A percentile compares a stretch with the other conserved stretches of the same genome.
These are phyloP conservation scores for Penicillium sp. DNA, from an alignment of 2,329 filamentous ascomycete genomes.

Conservation along the genomic window DNA sequence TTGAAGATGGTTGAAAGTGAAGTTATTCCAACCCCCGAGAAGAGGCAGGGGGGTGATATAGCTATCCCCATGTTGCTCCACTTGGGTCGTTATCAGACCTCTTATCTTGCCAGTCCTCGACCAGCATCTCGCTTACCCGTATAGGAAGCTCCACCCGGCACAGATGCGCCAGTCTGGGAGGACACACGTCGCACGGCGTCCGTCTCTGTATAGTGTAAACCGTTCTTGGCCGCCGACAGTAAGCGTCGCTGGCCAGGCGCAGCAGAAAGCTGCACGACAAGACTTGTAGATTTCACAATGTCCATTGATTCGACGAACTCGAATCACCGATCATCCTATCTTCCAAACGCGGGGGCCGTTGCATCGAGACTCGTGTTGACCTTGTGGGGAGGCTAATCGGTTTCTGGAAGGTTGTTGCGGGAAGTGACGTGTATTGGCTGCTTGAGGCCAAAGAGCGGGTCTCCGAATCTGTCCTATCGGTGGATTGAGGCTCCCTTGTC, in stretches of 20 bases:
- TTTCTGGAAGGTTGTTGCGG: conserved; percentile 20
- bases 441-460: neutral
- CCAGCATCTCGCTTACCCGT: conserved; percentile 15
- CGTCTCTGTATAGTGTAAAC: neutral
- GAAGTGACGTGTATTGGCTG: conserved; percentile 5
- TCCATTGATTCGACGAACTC: neutral
- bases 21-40: neutral
- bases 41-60: conserved; percentile 19
- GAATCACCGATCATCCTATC: conserved; percentile 1
- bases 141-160: conserved; percentile 25
- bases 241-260: neutral
- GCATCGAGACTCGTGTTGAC: neutral
- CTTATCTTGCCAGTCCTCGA: conserved; percentile 10
- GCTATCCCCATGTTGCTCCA: conserved; percentile 7
- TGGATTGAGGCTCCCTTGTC: neutral
- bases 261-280: neutral
- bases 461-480: conserved; percentile 5
- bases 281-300: neutral
- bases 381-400: conserved; percentile 15
- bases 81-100: conserved; percentile 4
- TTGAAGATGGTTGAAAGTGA: conserved; percentile 1
- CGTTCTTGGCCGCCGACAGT: neutral
- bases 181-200: neutral
- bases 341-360: conserved; percentile 8
- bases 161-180: neutral